phyloP scores from a whole-genome alignment of 1,284 basidiomycete species.

The Leucocoprinus gongylophorus region DNA sequence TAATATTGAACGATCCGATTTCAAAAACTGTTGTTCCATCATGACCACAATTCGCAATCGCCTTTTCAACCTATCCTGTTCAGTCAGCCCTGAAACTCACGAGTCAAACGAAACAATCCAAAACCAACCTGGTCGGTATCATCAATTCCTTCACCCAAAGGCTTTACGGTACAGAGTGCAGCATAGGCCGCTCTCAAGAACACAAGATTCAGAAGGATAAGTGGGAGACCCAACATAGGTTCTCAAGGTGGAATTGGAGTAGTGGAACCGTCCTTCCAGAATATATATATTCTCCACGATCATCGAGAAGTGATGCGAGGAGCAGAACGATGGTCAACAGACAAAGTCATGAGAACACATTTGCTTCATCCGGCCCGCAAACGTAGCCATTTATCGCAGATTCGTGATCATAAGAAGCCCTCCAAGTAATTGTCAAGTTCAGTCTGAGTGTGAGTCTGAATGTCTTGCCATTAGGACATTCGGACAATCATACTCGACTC shows the following conservation, averaged over 20 bases:
- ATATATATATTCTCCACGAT: neutral
- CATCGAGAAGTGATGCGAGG: constrained; percentile 6
- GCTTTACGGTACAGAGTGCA: constrained; percentile 4
- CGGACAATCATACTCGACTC: constrained; percentile 38
- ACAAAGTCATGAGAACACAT: constrained; percentile 7
- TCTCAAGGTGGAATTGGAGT: neutral
- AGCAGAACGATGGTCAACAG: constrained; percentile 6
- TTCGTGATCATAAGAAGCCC: no score
- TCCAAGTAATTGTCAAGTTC: no score
- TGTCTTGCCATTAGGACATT: constrained; percentile 12
- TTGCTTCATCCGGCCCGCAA: constrained; percentile 3
- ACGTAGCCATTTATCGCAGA: neutral
- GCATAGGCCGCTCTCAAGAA: neutral
- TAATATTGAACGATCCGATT: constrained; percentile 36
- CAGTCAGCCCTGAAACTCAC: neutral
- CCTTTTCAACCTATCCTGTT: constrained; percentile 9
- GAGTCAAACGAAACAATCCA: no score
- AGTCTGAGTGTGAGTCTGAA: constrained; percentile 19
- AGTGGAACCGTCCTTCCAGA: neutral
- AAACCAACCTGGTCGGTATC: constrained; percentile 13
- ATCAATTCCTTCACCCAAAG: constrained; percentile 13
- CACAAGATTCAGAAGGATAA: neutral
- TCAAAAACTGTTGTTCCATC: constrained; percentile 13
- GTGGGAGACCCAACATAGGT: neutral
- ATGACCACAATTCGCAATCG: constrained; percentile 14